Percentiles rank a stretch among this genome's conserved stretches.
These are phyloP conservation scores for Backusella tuberculispora DNA, from an alignment of 192 early-diverging fungal species.

Conservation along the genomic window DNA sequence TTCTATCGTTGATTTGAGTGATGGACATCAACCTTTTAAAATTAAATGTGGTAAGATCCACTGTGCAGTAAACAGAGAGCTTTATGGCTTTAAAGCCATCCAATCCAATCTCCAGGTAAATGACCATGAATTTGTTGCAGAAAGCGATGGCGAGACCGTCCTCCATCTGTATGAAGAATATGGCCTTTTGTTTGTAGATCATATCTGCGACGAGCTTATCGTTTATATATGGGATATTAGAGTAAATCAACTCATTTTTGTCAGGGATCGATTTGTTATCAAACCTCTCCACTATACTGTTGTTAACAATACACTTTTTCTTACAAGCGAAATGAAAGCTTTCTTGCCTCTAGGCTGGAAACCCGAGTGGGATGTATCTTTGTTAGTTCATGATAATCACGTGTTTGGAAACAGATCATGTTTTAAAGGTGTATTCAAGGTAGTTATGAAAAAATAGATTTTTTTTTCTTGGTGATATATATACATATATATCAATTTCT, in stretches of 20 bases:
- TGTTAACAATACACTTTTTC: not conserved
- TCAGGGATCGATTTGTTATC: not conserved
- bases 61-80: not conserved
- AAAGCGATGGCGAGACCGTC: not conserved
- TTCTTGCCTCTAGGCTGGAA: not conserved
- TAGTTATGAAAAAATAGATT: not conserved
- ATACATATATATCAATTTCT: too few species aligned
- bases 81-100: not conserved
- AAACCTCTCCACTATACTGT: not conserved
- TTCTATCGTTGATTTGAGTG: not conserved
- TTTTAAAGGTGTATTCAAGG: not conserved
- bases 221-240: not conserved
- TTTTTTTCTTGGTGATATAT: not conserved
- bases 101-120: not conserved
- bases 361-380: not conserved
- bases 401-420: not conserved
- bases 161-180: constrained; percentile 8
- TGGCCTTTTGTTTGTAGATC: not conserved
- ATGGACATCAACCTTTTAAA: not conserved
- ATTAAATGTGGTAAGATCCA: not conserved
- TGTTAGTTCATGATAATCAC: not conserved
- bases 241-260: not conserved
- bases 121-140: not conserved
- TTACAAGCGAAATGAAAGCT: not conserved
- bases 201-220: not conserved